phyloP scores from a whole-genome alignment of 139 green algal species.

The Gonium pectorale region DNA sequence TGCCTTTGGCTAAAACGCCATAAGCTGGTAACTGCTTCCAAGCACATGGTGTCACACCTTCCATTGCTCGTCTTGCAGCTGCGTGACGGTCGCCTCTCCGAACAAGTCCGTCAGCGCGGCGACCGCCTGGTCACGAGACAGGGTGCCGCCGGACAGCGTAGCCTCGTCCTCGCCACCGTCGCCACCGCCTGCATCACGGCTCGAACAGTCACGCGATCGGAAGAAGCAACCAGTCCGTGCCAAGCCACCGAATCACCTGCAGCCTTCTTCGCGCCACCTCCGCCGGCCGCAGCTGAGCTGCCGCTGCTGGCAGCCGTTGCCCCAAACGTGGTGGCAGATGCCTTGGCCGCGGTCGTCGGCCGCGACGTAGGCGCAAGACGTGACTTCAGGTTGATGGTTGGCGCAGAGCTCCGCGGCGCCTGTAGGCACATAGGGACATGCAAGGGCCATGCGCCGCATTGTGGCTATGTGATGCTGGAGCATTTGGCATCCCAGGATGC shows the following conservation, averaged over 20 bases:
- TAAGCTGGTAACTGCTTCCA: too few relatives aligned
- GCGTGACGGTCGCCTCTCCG: constrained; percentile 68
- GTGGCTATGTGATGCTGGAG: too few relatives aligned
- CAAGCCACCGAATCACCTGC: background rate
- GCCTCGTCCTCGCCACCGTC: constrained; percentile 62
- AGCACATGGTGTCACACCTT: constrained; percentile 76
- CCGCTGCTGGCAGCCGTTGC: background rate
- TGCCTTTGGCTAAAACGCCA: too few relatives aligned
- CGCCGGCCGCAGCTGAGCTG: background rate
- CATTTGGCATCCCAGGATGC: too few relatives aligned
- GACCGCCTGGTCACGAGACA: constrained; percentile 68
- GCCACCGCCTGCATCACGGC: constrained; percentile 15
- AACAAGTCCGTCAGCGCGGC: constrained; percentile 64
- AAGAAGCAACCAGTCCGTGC: background rate
- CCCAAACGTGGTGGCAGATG: background rate
- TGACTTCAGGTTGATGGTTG: background rate
- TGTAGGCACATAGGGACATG: too few relatives aligned
- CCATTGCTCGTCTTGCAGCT: constrained; percentile 84
- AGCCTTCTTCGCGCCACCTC: background rate
- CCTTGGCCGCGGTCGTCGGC: background rate
- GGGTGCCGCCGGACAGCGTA: constrained; percentile 42
- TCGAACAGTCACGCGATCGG: background rate
- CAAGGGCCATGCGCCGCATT: too few relatives aligned
- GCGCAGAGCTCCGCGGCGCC: background rate
- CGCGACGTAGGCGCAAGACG: background rate